phyloP scores from a whole-genome alignment of 2,329 filamentous ascomycete species.

The Fusarium zealandicum region DNA sequence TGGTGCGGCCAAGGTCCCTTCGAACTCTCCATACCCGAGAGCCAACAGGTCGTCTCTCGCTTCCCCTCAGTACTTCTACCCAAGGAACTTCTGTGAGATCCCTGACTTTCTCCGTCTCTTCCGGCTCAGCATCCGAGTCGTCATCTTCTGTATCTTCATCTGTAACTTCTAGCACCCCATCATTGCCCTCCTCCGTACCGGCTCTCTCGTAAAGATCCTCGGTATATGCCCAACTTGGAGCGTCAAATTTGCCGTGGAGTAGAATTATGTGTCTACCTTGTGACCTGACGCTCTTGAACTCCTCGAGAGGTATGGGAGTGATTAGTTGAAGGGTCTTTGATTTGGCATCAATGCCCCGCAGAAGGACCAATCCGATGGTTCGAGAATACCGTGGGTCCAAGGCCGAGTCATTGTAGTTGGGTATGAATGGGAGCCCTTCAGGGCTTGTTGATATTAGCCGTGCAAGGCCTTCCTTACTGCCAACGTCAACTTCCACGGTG shows the following conservation, averaged over 20 bases:
- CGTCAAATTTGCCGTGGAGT: slow-evolving; percentile 72
- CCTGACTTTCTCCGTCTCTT: slow-evolving; percentile 28
- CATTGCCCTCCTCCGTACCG: slow-evolving; percentile 41
- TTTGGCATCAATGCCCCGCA: slow-evolving; percentile 71
- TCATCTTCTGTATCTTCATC: slow-evolving; percentile 49
- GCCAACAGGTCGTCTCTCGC: slow-evolving; percentile 63
- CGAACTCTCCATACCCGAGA: slow-evolving; percentile 70
- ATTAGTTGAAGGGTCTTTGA: slow-evolving; percentile 67
- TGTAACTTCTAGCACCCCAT: slow-evolving; percentile 42
- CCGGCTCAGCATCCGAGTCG: slow-evolving; percentile 42
- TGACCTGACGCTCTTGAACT: slow-evolving; percentile 51
- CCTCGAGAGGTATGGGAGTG: slow-evolving; percentile 60
- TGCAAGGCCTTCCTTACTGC: not conserved
- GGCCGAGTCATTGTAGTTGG: slow-evolving; percentile 58
- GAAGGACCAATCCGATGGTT: slow-evolving; percentile 69
- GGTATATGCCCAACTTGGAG: slow-evolving; percentile 73
- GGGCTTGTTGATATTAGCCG: slow-evolving; percentile 40
- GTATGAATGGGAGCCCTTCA: slow-evolving; percentile 69
- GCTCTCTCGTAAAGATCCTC: slow-evolving; percentile 63
- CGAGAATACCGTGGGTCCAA: slow-evolving; percentile 67
- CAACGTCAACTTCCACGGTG: slow-evolving; percentile 25
- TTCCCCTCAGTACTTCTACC: slow-evolving; percentile 64
- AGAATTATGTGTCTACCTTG: slow-evolving; percentile 63
- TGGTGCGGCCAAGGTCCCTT: slow-evolving; percentile 62
- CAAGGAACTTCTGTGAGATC: slow-evolving; percentile 56